Evolutionary conservation across 2,329 filamentous ascomycete species (phyloP).

Genomic region (Byssoonygena ceratinophila): DNA sequence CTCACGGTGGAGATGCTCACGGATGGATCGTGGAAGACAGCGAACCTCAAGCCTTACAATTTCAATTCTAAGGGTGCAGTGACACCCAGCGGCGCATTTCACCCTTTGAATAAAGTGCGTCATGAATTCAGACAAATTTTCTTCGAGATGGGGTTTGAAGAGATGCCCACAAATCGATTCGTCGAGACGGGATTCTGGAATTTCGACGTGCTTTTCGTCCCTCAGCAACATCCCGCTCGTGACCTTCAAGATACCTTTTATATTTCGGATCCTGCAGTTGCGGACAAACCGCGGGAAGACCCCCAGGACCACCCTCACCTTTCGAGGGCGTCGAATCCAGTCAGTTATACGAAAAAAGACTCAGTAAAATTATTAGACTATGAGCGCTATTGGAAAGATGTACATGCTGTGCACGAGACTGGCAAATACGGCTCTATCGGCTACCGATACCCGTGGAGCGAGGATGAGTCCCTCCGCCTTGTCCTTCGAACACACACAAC

Average conservation of each 20-base stretch:
- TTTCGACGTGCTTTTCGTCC: constrained; percentile 92
- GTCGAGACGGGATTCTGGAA: constrained; percentile 99
- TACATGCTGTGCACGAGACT: constrained; percentile 74
- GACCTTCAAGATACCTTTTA: constrained; percentile 98
- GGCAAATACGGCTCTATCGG: constrained; percentile 93
- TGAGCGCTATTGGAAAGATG: constrained; percentile 76
- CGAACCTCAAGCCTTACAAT: constrained; percentile 75
- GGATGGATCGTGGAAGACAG: constrained; percentile 80
- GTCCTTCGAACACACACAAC: constrained; percentile 96
- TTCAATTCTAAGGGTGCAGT: constrained; percentile 57
- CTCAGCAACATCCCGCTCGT: constrained; percentile 92
- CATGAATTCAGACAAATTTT: constrained; percentile 96
- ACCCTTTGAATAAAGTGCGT: constrained; percentile 78
- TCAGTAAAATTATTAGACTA: constrained; percentile 52
- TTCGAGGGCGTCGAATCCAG: constrained; percentile 29
- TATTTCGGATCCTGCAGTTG: constrained; percentile 74
- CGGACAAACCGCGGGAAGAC: constrained; percentile 55
- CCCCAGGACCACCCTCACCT: constrained; percentile 35
- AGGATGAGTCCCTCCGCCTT: constrained; percentile 72
- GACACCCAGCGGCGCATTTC: constrained; percentile 41
- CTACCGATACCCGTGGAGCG: constrained; percentile 89
- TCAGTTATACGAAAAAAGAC: constrained; percentile 36
- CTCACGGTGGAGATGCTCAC: constrained; percentile 86
- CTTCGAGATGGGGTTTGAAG: constrained; percentile 97
- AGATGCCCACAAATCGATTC: constrained; percentile 91